phyloP scores from a whole-genome alignment of 352 stramenopile genomes.

The Phytophthora kernoviae region DNA sequence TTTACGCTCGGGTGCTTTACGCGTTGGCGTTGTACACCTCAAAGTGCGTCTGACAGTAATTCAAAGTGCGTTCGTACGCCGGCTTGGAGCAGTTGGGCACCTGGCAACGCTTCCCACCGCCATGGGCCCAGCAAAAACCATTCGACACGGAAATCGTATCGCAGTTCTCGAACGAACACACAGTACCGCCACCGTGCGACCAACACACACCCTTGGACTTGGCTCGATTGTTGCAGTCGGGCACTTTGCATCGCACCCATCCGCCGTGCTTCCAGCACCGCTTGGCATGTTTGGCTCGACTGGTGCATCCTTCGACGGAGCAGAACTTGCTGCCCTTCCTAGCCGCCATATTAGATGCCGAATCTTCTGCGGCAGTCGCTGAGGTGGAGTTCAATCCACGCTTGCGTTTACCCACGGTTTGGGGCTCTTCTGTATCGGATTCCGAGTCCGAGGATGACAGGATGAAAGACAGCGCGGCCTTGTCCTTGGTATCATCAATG shows the following conservation, averaged over 20 bases:
- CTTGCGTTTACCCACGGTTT: conserved; percentile 19
- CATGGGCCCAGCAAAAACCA: conserved; percentile 43
- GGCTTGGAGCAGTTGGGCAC: conserved; percentile 38
- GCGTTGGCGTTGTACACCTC: conserved; percentile 10
- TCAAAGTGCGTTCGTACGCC: conserved; percentile 45
- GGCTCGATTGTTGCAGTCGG: conserved; percentile 62
- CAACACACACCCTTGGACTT: conserved; percentile 67
- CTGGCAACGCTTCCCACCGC: conserved; percentile 42
- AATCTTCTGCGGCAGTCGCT: conserved; percentile 4
- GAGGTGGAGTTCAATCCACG: not conserved
- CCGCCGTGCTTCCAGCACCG: conserved; percentile 64
- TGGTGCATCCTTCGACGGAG: conserved; percentile 46
- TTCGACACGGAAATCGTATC: conserved; percentile 62
- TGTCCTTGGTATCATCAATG: conserved; percentile 24
- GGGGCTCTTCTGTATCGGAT: conserved; percentile 19
- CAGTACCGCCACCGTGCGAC: conserved; percentile 57
- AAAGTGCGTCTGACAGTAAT: conserved; percentile 37
- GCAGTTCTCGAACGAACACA: conserved; percentile 46
- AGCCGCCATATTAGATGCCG: not conserved
- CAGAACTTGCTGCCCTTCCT: conserved; percentile 59
- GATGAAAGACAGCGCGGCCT: conserved; percentile 38
- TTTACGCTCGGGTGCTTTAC: not conserved
- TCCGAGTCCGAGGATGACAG: conserved; percentile 38
- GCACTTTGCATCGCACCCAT: conserved; percentile 58
- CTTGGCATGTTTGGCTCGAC: conserved; percentile 52